These are phyloP conservation scores for Trametes maxima DNA, from an alignment of 768 basidiomycete species.

Conservation along the genomic window DNA sequence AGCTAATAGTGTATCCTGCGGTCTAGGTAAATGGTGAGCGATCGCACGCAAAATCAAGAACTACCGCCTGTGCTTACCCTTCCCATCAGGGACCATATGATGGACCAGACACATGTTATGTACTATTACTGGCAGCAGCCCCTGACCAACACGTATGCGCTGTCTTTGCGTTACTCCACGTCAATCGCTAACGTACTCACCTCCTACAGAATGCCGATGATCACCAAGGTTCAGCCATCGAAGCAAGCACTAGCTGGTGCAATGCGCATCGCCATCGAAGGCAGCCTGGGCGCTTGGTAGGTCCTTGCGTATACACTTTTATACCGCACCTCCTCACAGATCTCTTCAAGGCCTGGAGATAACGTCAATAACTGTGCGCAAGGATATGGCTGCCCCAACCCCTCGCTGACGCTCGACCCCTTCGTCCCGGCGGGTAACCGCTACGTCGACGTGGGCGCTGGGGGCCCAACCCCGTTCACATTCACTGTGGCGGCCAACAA, in stretches of 20 bases:
- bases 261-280: constrained; percentile 66
- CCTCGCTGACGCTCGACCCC: constrained; percentile 56
- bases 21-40: constrained; percentile 61
- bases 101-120: constrained; percentile 71
- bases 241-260: constrained; percentile 64
- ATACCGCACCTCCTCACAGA: background rate
- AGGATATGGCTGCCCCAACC: constrained; percentile 50
- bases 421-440: constrained; percentile 55
- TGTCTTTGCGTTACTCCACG: background rate
- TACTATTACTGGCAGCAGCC: constrained; percentile 78
- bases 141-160: constrained; percentile 57
- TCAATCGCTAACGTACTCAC: background rate
- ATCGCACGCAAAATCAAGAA: constrained; percentile 24
- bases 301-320: background rate
- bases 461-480: constrained; percentile 59
- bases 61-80: background rate
- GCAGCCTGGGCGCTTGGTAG: constrained; percentile 61
- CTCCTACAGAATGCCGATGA: constrained; percentile 52
- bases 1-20: background rate
- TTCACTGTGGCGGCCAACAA: constrained; percentile 53
- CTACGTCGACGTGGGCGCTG: constrained; percentile 67
- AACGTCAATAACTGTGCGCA: constrained; percentile 58
- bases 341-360: constrained; percentile 59
- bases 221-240: constrained; percentile 53
- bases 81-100: constrained; percentile 48